Conservation (phyloP, 2,329 filamentous ascomycete genomes). For the Fusarium decemcellulare region DNA sequence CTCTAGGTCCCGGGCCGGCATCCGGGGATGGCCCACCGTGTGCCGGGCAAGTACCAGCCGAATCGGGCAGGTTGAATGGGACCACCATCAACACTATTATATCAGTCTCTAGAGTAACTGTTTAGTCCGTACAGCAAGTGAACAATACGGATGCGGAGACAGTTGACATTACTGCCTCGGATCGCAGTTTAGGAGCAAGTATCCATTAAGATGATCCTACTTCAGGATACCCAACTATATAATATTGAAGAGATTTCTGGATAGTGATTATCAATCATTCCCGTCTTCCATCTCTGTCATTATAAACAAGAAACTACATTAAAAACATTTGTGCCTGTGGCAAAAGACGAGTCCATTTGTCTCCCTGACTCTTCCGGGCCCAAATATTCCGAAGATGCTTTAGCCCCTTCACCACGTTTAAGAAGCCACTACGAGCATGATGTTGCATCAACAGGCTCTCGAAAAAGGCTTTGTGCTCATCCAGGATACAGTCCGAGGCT, state of each 20-base stretch:
- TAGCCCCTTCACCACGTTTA: constrained; percentile 6
- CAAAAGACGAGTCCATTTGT: not conserved
- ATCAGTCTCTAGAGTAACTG: no score
- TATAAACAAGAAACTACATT: not conserved
- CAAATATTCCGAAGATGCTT: constrained; percentile 9
- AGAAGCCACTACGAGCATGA: constrained; percentile 5
- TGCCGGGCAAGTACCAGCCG: not conserved
- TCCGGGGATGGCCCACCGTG: not conserved
- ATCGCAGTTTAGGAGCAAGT: no score
- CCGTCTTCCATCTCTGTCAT: no score
- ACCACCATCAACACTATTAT: not conserved
- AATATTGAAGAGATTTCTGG: no score
- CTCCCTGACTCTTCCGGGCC: not conserved
- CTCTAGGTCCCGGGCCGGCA: not conserved
- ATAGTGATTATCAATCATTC: no score
- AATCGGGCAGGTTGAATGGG: constrained; percentile 3
- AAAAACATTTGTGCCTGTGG: not conserved
- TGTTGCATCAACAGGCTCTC: not conserved
- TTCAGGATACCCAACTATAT: no score
- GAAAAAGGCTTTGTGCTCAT: constrained; percentile 20
- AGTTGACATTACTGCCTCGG: no score
- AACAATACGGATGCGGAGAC: no score
- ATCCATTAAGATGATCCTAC: no score
- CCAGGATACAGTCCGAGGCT: constrained; percentile 12
- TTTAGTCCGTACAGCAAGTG: no score